Conservation (phyloP, 164 flowering plant species). For the Umbilicus rupestris region DNA sequence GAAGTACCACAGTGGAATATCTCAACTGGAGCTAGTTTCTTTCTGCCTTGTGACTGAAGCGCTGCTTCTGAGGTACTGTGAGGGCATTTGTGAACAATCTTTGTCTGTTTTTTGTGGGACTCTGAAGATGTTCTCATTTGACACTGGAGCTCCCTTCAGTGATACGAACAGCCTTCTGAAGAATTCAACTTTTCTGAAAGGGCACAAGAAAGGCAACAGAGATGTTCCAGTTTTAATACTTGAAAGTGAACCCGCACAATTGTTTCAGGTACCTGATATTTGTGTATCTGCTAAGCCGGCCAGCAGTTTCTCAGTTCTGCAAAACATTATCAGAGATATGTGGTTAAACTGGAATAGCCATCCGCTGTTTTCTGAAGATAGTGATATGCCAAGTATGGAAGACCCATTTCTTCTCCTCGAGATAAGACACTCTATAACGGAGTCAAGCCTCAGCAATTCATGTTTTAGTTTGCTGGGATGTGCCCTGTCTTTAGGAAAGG, state of each 20-base stretch:
- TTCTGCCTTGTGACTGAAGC: conserved; percentile 33
- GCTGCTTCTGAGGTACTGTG: conserved; percentile 26
- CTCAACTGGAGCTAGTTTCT: conserved; percentile 25
- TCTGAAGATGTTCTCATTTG: conserved; percentile 28
- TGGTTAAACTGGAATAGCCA: conserved; percentile 41
- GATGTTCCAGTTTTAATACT: conserved; percentile 24
- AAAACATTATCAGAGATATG: conserved; percentile 36
- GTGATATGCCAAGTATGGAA: conserved; percentile 22
- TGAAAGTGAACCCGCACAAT: conserved; percentile 52
- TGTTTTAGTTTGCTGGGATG: conserved; percentile 38
- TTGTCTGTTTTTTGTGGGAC: conserved; percentile 44
- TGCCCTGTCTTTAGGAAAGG: conserved; percentile 48
- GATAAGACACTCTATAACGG: conserved; percentile 27
- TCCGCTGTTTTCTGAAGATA: conserved; percentile 24
- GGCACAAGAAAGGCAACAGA: conserved; percentile 15
- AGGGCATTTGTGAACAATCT: conserved; percentile 28
- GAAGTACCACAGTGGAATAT: conserved; percentile 16
- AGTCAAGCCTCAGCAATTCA: conserved; percentile 23
- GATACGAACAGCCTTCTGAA: conserved; percentile 11
- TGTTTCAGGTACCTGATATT: conserved; percentile 17
- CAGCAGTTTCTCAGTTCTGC: conserved; percentile 20
- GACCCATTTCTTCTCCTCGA: conserved; percentile 58
- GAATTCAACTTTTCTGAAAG: conserved; percentile 12
- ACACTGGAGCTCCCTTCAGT: conserved; percentile 12
- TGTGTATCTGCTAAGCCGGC: conserved; percentile 12